phyloP scores from a whole-genome alignment of 2,329 filamentous ascomycete genomes.

The Trichocomaceae sp. region DNA sequence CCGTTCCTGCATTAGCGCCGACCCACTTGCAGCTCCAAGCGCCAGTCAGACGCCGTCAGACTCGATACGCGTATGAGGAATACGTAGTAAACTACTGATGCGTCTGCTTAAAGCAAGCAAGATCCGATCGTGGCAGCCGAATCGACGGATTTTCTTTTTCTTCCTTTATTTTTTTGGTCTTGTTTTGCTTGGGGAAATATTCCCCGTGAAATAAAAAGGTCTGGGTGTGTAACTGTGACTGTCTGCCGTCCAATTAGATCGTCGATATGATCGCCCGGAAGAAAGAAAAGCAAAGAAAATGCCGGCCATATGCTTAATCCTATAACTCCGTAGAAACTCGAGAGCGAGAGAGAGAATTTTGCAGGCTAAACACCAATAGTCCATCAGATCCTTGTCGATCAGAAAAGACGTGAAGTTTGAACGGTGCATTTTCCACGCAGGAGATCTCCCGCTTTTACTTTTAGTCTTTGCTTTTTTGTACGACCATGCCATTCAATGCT shows the following conservation, averaged over 20 bases:
- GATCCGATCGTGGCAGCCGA: not conserved
- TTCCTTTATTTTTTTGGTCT: not conserved
- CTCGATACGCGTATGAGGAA: not conserved
- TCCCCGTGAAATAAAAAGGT: not conserved
- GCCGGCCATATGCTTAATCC: not conserved
- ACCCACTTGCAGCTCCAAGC: not conserved
- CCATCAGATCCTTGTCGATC: conserved; percentile 12
- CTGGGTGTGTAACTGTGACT: not conserved
- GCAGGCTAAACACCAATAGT: conserved; percentile 13
- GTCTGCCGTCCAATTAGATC: conserved; percentile 1
- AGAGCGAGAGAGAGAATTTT: not conserved
- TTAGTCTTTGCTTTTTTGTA: not conserved
- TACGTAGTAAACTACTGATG: too few relatives aligned
- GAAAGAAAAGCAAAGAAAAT: not conserved
- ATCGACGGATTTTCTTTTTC: not conserved
- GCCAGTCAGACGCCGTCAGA: conserved; percentile 1
- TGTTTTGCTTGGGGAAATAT: not conserved
- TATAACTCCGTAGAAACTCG: too few relatives aligned
- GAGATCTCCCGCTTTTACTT: not conserved
- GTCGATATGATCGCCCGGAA: not conserved
- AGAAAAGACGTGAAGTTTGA: not conserved
- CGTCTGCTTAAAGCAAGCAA: not conserved
- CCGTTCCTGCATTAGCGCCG: conserved; percentile 10
- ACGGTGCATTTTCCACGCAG: not conserved
- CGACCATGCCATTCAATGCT: too few relatives aligned